Percentiles rank a stretch among this genome's conserved stretches.
Conservation (phyloP, 2,329 filamentous ascomycete species). For the Moelleriella libera region DNA sequence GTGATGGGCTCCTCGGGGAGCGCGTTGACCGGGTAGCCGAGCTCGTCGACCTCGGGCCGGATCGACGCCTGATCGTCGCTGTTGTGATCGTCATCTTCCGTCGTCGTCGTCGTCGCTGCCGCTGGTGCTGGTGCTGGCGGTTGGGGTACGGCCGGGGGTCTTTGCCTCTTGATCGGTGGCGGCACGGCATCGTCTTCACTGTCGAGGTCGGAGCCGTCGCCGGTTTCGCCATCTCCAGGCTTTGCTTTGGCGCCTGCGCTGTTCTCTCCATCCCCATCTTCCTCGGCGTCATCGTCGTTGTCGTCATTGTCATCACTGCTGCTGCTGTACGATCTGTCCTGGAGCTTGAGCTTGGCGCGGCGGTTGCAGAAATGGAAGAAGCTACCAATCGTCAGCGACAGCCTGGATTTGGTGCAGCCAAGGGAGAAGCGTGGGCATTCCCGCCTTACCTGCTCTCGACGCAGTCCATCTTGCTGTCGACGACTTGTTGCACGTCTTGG, state of each 20-base stretch:
- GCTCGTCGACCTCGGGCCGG: slow-evolving; percentile 63
- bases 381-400: slow-evolving; percentile 25
- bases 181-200: slow-evolving; percentile 70
- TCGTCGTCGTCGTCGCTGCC: not conserved
- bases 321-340: slow-evolving; percentile 1
- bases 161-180: slow-evolving; percentile 60
- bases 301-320: too few relatives aligned
- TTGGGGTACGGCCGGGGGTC: slow-evolving; percentile 26
- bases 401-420: not conserved
- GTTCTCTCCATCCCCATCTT: slow-evolving; percentile 9
- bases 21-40: slow-evolving; percentile 64
- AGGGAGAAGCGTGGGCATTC: too few relatives aligned
- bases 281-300: too few relatives aligned
- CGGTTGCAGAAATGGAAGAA: slow-evolving; percentile 86
- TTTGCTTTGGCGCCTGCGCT: slow-evolving; percentile 6
- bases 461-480: slow-evolving; percentile 74
- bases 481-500: slow-evolving; percentile 81
- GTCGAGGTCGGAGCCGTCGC: slow-evolving; percentile 23
- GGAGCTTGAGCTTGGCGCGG: slow-evolving; percentile 38
- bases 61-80: slow-evolving; percentile 19
- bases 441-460: slow-evolving; percentile 58
- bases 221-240: slow-evolving; percentile 12
- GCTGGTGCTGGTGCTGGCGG: slow-evolving; percentile 6
- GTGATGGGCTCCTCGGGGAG: slow-evolving; percentile 68
- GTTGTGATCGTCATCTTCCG: slow-evolving; percentile 11